Conservation (phyloP, 2,329 filamentous ascomycete species). For the Botryotinia convoluta region DNA sequence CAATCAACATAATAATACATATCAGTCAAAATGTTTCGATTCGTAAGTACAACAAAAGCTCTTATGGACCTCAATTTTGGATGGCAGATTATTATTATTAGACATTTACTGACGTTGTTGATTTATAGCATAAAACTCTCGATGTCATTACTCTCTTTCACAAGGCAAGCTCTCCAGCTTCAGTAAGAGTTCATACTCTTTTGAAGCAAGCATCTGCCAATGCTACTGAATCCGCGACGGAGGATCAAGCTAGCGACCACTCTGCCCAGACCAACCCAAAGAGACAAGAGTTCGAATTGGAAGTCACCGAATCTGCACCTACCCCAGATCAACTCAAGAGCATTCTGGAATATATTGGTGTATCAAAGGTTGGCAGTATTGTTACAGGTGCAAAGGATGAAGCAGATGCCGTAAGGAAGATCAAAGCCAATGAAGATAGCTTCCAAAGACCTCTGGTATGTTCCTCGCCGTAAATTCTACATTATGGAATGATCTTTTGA, state of each 20-base stretch:
- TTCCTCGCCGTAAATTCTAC: conserved; percentile 27
- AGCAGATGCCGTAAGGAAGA: conserved; percentile 75
- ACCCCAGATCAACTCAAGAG: conserved; percentile 80
- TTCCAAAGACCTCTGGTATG: conserved; percentile 78
- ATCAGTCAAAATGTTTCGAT: conserved; percentile 39
- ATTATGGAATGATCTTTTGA: conserved; percentile 11
- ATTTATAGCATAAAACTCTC: conserved; percentile 66
- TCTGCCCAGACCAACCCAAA: conserved; percentile 52
- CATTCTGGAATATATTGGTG: conserved; percentile 79
- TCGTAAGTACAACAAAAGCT: conserved; percentile 30
- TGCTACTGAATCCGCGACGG: conserved; percentile 63
- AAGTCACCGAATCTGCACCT: conserved; percentile 76
- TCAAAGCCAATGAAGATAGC: conserved; percentile 64
- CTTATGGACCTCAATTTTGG: not conserved
- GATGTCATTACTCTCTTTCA: conserved; percentile 98
- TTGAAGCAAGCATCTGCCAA: conserved; percentile 78
- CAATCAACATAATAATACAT: not conserved
- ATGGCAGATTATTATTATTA: not conserved
- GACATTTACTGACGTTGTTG: conserved; percentile 15
- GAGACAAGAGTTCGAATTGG: conserved; percentile 74
- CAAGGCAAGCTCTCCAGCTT: conserved; percentile 71
- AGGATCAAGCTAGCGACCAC: conserved; percentile 71
- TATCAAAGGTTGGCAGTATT: conserved; percentile 58
- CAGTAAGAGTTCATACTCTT: conserved; percentile 68
- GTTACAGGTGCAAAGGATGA: conserved; percentile 72